Base-by-base conservation (phyloP, 768 basidiomycete species). In the Rhodotorula sphaerocarpa region DNA sequence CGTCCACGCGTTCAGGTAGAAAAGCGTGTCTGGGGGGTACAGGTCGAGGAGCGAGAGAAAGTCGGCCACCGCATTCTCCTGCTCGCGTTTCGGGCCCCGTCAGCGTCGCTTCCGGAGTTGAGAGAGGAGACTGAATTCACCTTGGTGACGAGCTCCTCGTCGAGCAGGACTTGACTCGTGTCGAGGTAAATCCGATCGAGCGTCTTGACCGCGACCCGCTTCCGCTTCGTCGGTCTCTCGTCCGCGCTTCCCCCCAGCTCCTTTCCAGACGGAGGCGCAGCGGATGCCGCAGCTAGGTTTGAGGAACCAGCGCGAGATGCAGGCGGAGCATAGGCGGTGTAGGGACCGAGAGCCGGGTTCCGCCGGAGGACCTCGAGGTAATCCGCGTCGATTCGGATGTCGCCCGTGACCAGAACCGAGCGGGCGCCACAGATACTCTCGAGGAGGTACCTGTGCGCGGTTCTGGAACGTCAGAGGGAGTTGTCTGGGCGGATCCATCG, bases 1-100 rank as follows among this genome's bases (percentile, higher is more conserved):
- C 0, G 92, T 93, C 93, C 93, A 99, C 0, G 82, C 73, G 72
- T 95, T 93, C 60, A 99, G 79, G 76, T 87, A 96, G 76, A 97
- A 95, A 57, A 82, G 79, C 0, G 84, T 84, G 7, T 79, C 76
- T 0, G 77, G 64, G 0, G 90, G 86, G 59, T 85, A 86, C 5
- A 83, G 71, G 15, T 78, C 76, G 75, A 96, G 85, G 2, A 95
- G 78, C 23, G 82, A 76, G 25, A 89, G 75, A 5, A 93, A 76
- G 4, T 85, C 87, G 30, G 76, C 67, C 0, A 84, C 82, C 0
- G 87, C 90, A 23, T 80, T 77, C 27, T 79, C 79, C 89, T 93
- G 67, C 4, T n/a, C n/a, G 2, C 33, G 20, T 39, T 34, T 21
- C 57, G 21, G n/a, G 27, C 31, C 41, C 36, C 30, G 33, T 50